Base-by-base conservation (phyloP, 805 yeast genomes). In the Sugiyamaella qingdaonensis region DNA sequence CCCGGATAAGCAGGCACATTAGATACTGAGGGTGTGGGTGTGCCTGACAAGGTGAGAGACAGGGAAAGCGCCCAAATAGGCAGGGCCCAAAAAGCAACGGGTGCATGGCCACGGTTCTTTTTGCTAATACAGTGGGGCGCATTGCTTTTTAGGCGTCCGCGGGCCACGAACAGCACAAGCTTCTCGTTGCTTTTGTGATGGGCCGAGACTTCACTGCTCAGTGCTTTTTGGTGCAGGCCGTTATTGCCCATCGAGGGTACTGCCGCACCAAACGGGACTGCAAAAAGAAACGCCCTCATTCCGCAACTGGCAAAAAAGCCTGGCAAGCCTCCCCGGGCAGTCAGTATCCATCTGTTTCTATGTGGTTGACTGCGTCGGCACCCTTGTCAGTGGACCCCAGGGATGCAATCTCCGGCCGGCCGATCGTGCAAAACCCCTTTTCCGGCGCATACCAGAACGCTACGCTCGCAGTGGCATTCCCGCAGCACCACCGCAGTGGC, bases 11-110 rank as follows among this genome's bases (percentile, higher is more conserved):
- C 43, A 39, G 24, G 18, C 39, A 16, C 39, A 34, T 34, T 3
- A 39, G 43, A 39, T 39, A 39, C 43, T 14, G 43, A 24, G 29
- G 29, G 29, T 24, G 29, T 24, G 29, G 29, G 29, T 24, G 29
- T 24, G 29, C 29, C 21, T 34, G 24, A 39, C 14, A 16, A 39
- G 19, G 43, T 39, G 43, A 39, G 43, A 39, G 43, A 39, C 43
- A 39, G 43, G 43, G 43, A 39, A 39, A 39, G 24, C 43, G 24
- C 43, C 43, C 14, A 39, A 39, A 14, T 39, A 19, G 43, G 43
- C 43, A 39, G 5, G 16, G 3, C 13, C 7, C 8, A 39, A 39
- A 39, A 39, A 13, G 43, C 16, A 39, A 13, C 18, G 8, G 9
- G 14, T 34, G 39, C 39, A 34, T 34, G 8, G 14, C 3, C 3